Base-by-base conservation (phyloP, 2,329 filamentous ascomycete species). In the Clarireedia hainanense region DNA sequence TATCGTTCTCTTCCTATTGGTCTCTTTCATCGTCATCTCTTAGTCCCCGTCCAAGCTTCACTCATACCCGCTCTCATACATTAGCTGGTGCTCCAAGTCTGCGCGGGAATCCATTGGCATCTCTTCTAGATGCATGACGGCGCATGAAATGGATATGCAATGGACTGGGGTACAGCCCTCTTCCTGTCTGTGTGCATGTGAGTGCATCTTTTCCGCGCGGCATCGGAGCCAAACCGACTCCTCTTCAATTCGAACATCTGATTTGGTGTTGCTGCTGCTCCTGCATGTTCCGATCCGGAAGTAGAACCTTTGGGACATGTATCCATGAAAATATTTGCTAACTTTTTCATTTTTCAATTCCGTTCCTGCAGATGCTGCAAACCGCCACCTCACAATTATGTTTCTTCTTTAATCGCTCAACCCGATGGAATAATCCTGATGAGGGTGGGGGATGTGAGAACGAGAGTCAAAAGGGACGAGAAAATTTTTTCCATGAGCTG, bases 251-350 rank as follows among this genome's bases (percentile, higher is more conserved):
- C 20, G 20, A 20, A 20, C 27, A 30, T 30, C 27, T 34, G 10
- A 34, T 34, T 34, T 34, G 30, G 3, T 12, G 10, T 4, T 9
- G 10, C 30, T 34, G 30, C 30, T 12, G 4, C 30, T 23, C 52
- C 52, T 50, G 50, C 5, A 50, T 55, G 17, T 43, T 36, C 46
- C 52, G 52, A 55, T 6, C 30, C 30, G 27, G 27, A 30, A 30
- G 27, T 2, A 30, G 27, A 30, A 30, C 5, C 23, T 50, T 36
- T 55, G 40, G n/a, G 26, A 23, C 17, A 45, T 26, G 15, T n/a
- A 55, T 39, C 52, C 47, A 42, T 50, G 52, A 55, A 55, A 50
- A 26, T 55, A 55, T 55, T 55, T 50, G 52, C 24, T 55, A 55
- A 55, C 37, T 39, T 7, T 48, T 54, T 45, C 39, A 14, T 7